phyloP scores from a whole-genome alignment of 352 stramenopile species.

The Phytophthora cryptogea region DNA sequence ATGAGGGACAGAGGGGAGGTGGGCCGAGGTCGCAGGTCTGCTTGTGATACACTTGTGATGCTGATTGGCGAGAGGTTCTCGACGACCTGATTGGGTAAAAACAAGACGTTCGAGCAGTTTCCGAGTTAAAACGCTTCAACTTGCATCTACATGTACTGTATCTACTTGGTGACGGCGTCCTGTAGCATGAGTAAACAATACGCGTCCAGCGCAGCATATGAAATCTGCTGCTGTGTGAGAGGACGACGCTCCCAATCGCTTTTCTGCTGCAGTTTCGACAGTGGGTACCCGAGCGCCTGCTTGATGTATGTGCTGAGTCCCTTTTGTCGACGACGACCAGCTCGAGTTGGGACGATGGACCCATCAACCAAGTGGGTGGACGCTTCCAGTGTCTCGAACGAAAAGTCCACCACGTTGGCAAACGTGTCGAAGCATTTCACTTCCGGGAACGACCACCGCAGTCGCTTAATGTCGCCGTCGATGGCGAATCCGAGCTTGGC shows the following conservation, averaged over 20 bases:
- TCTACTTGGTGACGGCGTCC: slow-evolving; percentile 29
- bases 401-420: slow-evolving; percentile 69
- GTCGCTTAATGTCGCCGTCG: slow-evolving; percentile 63
- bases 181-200: slow-evolving; percentile 84
- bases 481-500: slow-evolving; percentile 72
- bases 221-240: slow-evolving; percentile 56
- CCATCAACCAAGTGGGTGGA: slow-evolving; percentile 35
- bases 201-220: slow-evolving; percentile 78
- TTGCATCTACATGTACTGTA: not conserved
- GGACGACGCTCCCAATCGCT: slow-evolving; percentile 79
- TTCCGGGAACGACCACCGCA: slow-evolving; percentile 77
- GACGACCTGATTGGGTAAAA: slow-evolving; percentile 21
- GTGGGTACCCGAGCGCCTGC: slow-evolving; percentile 54
- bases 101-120: not conserved
- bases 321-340: slow-evolving; percentile 40
- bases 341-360: slow-evolving; percentile 20
- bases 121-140: slow-evolving; percentile 1
- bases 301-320: slow-evolving; percentile 61
- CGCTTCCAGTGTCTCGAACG: slow-evolving; percentile 40
- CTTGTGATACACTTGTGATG: slow-evolving; percentile 3
- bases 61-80: slow-evolving; percentile 9
- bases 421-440: slow-evolving; percentile 65
- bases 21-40: slow-evolving; percentile 2
- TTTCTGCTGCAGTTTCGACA: slow-evolving; percentile 75
- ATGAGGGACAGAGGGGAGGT: slow-evolving; percentile 15